Evolutionary conservation across 345 rosid genomes (phyloP).

Genomic region (Eucalyptus viminalis): DNA sequence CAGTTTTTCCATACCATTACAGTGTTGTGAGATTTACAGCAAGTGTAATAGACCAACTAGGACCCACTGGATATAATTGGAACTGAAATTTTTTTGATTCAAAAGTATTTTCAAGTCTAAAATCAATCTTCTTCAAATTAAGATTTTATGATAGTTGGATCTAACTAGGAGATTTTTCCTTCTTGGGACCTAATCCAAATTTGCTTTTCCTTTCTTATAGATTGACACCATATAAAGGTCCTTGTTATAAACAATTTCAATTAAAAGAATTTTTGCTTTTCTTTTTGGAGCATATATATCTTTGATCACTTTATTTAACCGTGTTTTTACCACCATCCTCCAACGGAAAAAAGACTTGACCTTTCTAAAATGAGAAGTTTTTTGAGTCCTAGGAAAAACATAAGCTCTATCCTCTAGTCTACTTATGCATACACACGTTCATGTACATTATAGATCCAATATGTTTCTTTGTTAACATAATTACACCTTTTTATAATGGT

Average conservation of each 20-base stretch:
- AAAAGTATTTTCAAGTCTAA: not conserved
- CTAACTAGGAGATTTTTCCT: not conserved
- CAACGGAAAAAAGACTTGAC: not conserved
- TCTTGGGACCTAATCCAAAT: not conserved
- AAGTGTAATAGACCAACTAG: not conserved
- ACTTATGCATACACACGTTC: not conserved
- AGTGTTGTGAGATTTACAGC: not conserved
- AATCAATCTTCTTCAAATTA: not conserved
- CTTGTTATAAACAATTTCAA: not conserved
- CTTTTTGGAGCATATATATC: not conserved
- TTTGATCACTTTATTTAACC: not conserved
- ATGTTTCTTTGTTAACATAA: not conserved
- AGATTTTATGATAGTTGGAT: not conserved
- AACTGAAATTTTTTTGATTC: fast-evolving
- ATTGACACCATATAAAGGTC: not conserved
- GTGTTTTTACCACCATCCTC: not conserved
- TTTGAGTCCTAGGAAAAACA: not conserved
- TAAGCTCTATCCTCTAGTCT: not conserved
- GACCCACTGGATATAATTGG: not conserved
- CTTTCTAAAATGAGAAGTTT: not conserved
- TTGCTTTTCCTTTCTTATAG: not conserved
- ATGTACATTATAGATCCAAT: not conserved
- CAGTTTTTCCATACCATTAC: not conserved
- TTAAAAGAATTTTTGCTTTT: not conserved
- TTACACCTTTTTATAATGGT: not conserved